Conservation (phyloP, 2,329 filamentous ascomycete genomes). For the Aspergillus sojae region DNA sequence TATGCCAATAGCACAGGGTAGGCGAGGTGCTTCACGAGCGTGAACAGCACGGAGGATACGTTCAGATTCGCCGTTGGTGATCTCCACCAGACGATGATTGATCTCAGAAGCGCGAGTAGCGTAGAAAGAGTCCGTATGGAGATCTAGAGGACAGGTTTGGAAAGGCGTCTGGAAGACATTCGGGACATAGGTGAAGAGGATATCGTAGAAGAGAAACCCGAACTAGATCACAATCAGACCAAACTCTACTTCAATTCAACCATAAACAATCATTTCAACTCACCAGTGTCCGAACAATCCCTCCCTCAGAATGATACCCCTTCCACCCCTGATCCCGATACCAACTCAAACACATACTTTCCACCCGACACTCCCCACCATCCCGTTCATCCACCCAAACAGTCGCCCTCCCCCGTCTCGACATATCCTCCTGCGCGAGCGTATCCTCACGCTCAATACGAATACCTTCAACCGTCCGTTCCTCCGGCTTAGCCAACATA, state of each 20-base stretch:
- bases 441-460: constrained; percentile 68
- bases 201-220: constrained; percentile 88
- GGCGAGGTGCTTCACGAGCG: constrained; percentile 65
- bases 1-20: constrained; percentile 86
- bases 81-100: constrained; percentile 80
- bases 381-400: constrained; percentile 82
- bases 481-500: constrained; percentile 71
- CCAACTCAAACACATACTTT: constrained; percentile 88
- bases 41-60: constrained; percentile 70
- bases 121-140: constrained; percentile 93
- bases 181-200: constrained; percentile 88
- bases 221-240: constrained; percentile 48
- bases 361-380: constrained; percentile 77
- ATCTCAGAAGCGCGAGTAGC: constrained; percentile 84
- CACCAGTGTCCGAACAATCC: constrained; percentile 81
- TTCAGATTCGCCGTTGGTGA: constrained; percentile 78
- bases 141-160: constrained; percentile 89
- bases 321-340: constrained; percentile 88
- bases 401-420: constrained; percentile 58
- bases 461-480: constrained; percentile 75
- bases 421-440: constrained; percentile 22
- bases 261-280: constrained; percentile 4
- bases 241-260: background rate
- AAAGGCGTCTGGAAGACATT: constrained; percentile 97
- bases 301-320: constrained; percentile 90